Conservation (phyloP, 306 rosid species). For the Adenanthera pavonina region DNA sequence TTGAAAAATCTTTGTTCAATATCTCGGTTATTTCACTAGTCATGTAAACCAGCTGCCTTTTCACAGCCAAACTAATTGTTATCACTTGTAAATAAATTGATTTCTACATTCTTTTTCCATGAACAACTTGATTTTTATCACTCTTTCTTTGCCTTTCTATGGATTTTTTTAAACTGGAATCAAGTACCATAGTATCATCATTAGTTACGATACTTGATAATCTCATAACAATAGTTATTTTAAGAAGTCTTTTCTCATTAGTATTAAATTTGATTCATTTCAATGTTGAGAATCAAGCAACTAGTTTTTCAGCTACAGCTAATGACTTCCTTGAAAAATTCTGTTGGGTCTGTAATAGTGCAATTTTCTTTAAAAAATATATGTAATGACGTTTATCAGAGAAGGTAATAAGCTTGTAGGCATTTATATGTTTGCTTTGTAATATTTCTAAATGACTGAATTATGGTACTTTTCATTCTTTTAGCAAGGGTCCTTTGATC, state of each 20-base stretch:
- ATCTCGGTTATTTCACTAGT: conserved; percentile 18
- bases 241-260: neutral
- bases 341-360: neutral
- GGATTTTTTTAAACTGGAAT: neutral
- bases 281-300: conserved; percentile 23
- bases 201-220: neutral
- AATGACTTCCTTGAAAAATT: neutral
- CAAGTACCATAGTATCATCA: neutral
- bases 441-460: conserved; percentile 40
- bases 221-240: neutral
- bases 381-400: neutral
- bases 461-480: conserved; percentile 34
- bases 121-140: neutral
- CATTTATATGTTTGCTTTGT: conserved; percentile 6
- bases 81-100: conserved; percentile 12
- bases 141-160: neutral
- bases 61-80: conserved; percentile 11
- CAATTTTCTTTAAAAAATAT: conserved; percentile 13
- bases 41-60: conserved; percentile 31
- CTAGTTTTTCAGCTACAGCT: neutral
- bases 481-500: conserved; percentile 89
- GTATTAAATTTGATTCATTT: neutral
- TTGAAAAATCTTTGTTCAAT: conserved; percentile 20
- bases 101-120: neutral
- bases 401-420: conserved; percentile 20